Conservation (phyloP, 1,139 yeast species). For the Candida frijolesensis region DNA sequence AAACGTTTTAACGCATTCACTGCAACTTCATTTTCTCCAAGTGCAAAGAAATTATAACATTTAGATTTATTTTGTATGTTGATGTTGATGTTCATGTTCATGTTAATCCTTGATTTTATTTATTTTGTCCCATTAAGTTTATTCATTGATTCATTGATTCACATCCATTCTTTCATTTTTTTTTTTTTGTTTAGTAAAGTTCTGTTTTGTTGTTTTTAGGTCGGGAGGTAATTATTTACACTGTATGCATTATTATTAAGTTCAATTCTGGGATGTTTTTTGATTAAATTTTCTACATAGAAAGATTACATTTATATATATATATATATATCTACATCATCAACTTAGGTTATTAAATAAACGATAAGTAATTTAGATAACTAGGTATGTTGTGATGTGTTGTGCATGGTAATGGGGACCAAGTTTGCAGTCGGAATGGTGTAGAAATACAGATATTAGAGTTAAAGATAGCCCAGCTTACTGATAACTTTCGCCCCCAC, state of each 20-base stretch:
- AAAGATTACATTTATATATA: not conserved
- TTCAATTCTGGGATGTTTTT: conserved; percentile 3
- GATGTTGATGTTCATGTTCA: not conserved
- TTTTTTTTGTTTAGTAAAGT: not conserved
- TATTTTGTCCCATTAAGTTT: not conserved
- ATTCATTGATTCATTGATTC: not conserved
- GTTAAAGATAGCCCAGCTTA: not conserved
- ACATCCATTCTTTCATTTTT: not conserved
- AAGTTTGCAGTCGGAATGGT: not conserved
- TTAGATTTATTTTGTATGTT: not conserved
- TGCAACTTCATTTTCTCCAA: conserved; percentile 56
- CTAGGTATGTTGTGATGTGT: not conserved
- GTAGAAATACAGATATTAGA: not conserved
- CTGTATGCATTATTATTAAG: not conserved
- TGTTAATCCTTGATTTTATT: too few relatives aligned
- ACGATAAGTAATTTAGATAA: not conserved
- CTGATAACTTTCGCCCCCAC: too few relatives aligned
- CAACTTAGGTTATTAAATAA: conserved; percentile 1
- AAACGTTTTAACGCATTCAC: conserved; percentile 57
- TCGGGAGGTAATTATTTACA: too few relatives aligned
- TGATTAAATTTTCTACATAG: not conserved
- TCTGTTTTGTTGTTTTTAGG: not conserved
- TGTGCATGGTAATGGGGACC: not conserved
- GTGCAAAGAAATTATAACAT: not conserved
- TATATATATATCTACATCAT: not conserved